These are phyloP conservation scores for Lentinula raphanica DNA, from an alignment of 768 basidiomycete species.

Conservation along the genomic window DNA sequence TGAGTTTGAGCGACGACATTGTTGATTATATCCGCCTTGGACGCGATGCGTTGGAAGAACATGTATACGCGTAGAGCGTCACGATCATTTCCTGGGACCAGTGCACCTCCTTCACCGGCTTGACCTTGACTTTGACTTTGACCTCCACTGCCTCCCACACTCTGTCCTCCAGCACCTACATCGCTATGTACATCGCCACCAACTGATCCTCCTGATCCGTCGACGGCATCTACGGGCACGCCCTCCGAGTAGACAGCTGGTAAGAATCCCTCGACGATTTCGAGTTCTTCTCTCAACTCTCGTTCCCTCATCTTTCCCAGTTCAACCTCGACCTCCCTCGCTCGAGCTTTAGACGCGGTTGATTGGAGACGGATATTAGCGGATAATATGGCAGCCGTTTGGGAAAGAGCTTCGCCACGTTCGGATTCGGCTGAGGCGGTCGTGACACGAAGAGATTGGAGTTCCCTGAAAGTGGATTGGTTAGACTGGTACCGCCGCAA, in stretches of 20 bases:
- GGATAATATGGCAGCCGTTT: conserved; percentile 91
- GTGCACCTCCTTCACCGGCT: background rate
- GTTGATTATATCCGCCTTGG: conserved; percentile 86
- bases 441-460: conserved; percentile 77
- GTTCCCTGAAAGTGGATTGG: conserved; percentile 50
- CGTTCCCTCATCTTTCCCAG: conserved; percentile 78
- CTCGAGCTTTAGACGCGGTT: conserved; percentile 85
- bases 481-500: background rate
- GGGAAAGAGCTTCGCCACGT: conserved; percentile 76
- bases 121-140: background rate
- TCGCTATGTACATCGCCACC: background rate
- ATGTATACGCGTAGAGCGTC: conserved; percentile 87
- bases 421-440: conserved; percentile 82
- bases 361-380: conserved; percentile 93
- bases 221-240: background rate
- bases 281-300: conserved; percentile 74
- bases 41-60: conserved; percentile 86
- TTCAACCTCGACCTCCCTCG: conserved; percentile 85
- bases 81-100: background rate
- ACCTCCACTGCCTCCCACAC: background rate
- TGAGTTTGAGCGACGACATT: conserved; percentile 77
- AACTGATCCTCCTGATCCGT: background rate
- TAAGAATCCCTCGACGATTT: conserved; percentile 86
- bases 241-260: conserved; percentile 84
- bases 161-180: background rate